Evolutionary conservation across 768 basidiomycete species (phyloP).

Genomic region (Termitomyces sp.): DNA sequence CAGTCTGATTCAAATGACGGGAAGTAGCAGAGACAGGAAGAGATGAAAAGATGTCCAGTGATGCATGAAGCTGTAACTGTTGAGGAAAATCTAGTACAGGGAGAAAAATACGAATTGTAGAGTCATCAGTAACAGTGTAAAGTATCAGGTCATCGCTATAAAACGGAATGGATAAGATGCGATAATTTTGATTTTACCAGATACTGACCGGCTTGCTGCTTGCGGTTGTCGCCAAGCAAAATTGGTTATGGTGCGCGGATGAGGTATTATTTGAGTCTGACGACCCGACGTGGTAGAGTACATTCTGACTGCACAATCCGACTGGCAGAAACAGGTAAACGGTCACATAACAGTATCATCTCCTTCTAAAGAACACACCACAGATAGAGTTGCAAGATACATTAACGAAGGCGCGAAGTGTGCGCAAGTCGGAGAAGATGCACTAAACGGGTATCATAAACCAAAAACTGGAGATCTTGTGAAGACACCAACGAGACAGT

Average conservation of each 20-base stretch:
- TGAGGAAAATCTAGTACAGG: conserved; percentile 86
- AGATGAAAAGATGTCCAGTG: conserved; percentile 68
- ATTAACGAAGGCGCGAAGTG: conserved; percentile 74
- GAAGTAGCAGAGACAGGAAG: conserved; percentile 34
- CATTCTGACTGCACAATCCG: conserved; percentile 53
- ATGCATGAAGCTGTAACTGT: conserved; percentile 78
- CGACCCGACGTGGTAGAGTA: conserved; percentile 71
- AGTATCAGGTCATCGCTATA: conserved; percentile 69
- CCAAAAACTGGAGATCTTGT: neutral
- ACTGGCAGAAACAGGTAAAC: conserved; percentile 27
- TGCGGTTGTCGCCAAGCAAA: conserved; percentile 71
- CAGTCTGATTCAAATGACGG: conserved; percentile 22
- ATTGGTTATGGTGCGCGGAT: conserved; percentile 69
- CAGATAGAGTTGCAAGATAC: conserved; percentile 62
- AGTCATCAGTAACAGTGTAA: conserved; percentile 80
- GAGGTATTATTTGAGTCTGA: conserved; percentile 61
- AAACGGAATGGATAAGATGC: neutral
- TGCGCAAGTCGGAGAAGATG: conserved; percentile 42
- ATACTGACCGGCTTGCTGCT: conserved; percentile 50
- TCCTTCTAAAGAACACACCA: conserved; percentile 33
- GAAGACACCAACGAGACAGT: conserved; percentile 41
- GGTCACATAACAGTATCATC: neutral
- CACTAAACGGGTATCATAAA: conserved; percentile 25
- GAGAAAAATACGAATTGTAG: conserved; percentile 78
- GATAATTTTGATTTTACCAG: neutral